A percentile compares a stretch with the other conserved stretches of the same genome.
Evolutionary conservation across 441 rosid genomes (phyloP).

Genomic region (Gossypium aridum): DNA sequence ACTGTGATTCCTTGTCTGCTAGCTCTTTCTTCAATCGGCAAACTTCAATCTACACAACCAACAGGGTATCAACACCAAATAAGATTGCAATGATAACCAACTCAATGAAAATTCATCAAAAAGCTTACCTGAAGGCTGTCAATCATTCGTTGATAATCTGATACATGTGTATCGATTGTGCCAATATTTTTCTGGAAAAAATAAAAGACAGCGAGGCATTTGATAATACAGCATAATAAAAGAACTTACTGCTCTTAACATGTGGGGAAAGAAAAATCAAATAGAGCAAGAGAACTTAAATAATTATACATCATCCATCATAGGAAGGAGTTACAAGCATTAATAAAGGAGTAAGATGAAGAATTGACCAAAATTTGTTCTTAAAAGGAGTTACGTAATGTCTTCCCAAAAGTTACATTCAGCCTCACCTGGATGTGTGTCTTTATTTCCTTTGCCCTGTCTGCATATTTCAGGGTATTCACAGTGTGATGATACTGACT

Average conservation of each 20-base stretch:
- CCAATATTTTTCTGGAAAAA: constrained; percentile 79
- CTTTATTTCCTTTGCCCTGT: constrained; percentile 91
- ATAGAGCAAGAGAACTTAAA: not conserved
- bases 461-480: constrained; percentile 92
- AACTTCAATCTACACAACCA: constrained; percentile 66
- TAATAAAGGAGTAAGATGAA: not conserved
- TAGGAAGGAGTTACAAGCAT: not conserved
- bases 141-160: constrained; percentile 94
- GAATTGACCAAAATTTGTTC: not conserved
- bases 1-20: constrained; percentile 80
- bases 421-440: constrained; percentile 78
- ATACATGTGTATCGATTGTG: constrained; percentile 71
- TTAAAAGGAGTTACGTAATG: not conserved
- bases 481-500: constrained; percentile 85
- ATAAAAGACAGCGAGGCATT: not conserved
- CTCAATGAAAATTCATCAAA: constrained; percentile 5
- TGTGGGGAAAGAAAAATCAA: not conserved
- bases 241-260: not conserved
- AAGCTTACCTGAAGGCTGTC: constrained; percentile 84
- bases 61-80: constrained; percentile 9
- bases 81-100: constrained; percentile 3
- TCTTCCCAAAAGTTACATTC: not conserved
- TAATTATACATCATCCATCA: not conserved
- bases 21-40: constrained; percentile 71
- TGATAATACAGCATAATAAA: not conserved